Percentiles rank a stretch among this genome's conserved stretches.
These are phyloP conservation scores for Postia placenta DNA, from an alignment of 768 basidiomycete genomes.

Conservation along the genomic window DNA sequence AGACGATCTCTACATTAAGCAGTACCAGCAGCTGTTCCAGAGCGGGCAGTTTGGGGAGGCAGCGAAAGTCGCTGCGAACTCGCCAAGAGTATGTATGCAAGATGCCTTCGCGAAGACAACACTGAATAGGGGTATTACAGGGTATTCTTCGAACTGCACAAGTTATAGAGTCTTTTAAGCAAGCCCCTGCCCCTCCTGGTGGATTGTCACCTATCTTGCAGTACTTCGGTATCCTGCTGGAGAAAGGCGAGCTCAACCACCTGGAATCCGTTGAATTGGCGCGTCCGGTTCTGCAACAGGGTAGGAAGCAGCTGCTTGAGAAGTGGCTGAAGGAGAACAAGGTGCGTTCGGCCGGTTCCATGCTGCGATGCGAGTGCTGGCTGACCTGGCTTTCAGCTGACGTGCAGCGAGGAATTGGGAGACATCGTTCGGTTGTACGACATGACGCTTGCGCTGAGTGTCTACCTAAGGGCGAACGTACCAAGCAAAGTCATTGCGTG, in stretches of 20 bases:
- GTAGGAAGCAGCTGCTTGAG: slow-evolving; percentile 93
- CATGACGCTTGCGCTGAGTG: slow-evolving; percentile 94
- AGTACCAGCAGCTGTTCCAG: slow-evolving; percentile 89
- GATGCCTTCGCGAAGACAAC: not conserved
- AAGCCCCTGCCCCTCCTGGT: slow-evolving; percentile 85
- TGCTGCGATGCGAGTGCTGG: not conserved
- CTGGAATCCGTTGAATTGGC: slow-evolving; percentile 94
- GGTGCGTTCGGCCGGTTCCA: slow-evolving; percentile 30
- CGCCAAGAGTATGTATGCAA: slow-evolving; percentile 58
- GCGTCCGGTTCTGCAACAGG: slow-evolving; percentile 91
- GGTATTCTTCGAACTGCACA: slow-evolving; percentile 92
- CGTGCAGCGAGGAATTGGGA: slow-evolving; percentile 97
- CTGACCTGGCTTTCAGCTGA: slow-evolving; percentile 53
- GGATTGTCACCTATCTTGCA: slow-evolving; percentile 93
- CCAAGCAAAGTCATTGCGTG: slow-evolving; percentile 99
- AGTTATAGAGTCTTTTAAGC: slow-evolving; percentile 97
- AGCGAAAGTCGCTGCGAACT: slow-evolving; percentile 96
- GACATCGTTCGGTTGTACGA: slow-evolving; percentile 93
- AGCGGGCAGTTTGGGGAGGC: slow-evolving; percentile 88
- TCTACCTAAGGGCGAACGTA: slow-evolving; percentile 95
- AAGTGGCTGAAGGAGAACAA: slow-evolving; percentile 99
- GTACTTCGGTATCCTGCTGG: slow-evolving; percentile 97
- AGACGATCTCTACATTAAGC: slow-evolving; percentile 91
- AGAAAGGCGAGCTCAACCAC: slow-evolving; percentile 97
- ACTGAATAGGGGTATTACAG: slow-evolving; percentile 29